A percentile compares a stretch with the other conserved stretches of the same genome.
Evolutionary conservation across 176 grass and related monocot genomes (phyloP).

Genomic region (Neostapfia colusana): DNA sequence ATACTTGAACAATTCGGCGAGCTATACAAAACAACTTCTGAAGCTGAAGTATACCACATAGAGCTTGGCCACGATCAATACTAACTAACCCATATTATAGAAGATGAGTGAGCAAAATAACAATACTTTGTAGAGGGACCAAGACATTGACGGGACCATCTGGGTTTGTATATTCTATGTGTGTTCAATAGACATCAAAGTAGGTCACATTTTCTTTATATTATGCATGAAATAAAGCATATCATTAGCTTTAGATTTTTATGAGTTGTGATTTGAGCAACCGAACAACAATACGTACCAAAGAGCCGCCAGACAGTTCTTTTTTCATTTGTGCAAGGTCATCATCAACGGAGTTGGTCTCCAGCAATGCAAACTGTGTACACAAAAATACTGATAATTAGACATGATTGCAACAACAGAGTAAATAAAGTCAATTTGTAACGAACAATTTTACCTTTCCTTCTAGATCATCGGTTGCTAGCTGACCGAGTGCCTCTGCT

Average conservation of each 20-base stretch:
- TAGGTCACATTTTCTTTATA: neutral
- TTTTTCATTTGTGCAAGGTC: slow-evolving; percentile 77
- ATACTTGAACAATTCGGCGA: neutral
- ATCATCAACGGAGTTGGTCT: slow-evolving; percentile 79
- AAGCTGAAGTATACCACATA: neutral
- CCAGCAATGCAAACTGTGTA: slow-evolving; percentile 84
- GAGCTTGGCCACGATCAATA: neutral
- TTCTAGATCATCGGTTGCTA: slow-evolving; percentile 90
- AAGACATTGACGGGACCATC: neutral
- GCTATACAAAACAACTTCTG: neutral
- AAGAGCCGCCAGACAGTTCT: slow-evolving; percentile 66
- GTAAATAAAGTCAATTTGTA: neutral
- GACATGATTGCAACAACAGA: slow-evolving; percentile 9
- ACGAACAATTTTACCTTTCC: slow-evolving; percentile 66
- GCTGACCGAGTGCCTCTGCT: slow-evolving; percentile 89
- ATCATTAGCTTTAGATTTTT: neutral
- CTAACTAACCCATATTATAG: neutral
- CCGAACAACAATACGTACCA: slow-evolving; percentile 47
- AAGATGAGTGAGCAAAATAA: neutral
- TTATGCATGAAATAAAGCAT: neutral
- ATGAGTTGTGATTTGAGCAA: slow-evolving; percentile 18
- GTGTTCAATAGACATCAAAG: neutral
- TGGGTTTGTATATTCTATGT: neutral
- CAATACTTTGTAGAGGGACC: neutral
- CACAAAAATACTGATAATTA: slow-evolving; percentile 23